Evolutionary conservation across 2,329 filamentous ascomycete species (phyloP).

Genomic region (Alternaria sp.): DNA sequence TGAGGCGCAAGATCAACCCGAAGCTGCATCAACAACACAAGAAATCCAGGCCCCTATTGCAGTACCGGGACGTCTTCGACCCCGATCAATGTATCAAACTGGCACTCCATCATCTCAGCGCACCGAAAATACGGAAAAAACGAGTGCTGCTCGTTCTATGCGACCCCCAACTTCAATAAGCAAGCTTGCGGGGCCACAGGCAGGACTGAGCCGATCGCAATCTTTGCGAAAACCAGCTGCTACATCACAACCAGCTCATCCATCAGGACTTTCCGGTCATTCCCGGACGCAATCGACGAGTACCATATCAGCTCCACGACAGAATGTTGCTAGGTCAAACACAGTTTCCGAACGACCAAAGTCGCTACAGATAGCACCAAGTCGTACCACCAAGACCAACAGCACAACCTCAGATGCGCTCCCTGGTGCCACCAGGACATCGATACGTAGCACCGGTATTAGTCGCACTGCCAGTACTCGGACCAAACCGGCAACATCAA

Average conservation of each 20-base stretch:
- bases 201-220: slow-evolving; percentile 37
- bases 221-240: slow-evolving; percentile 42
- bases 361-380: slow-evolving; percentile 31
- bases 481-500: slow-evolving; percentile 25
- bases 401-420: slow-evolving; percentile 20
- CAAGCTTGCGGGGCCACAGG: slow-evolving; percentile 29
- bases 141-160: slow-evolving; percentile 22
- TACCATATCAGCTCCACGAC: slow-evolving; percentile 23
- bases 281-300: slow-evolving; percentile 41
- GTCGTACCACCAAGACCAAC: slow-evolving; percentile 14
- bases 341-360: slow-evolving; percentile 34
- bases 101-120: slow-evolving; percentile 19
- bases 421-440: slow-evolving; percentile 21
- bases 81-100: slow-evolving; percentile 45
- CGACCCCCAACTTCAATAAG: slow-evolving; percentile 28
- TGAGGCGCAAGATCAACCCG: not conserved
- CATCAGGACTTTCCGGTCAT: slow-evolving; percentile 26
- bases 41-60: slow-evolving; percentile 6
- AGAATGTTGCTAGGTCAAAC: slow-evolving; percentile 24
- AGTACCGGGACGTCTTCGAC: slow-evolving; percentile 32
- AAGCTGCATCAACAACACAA: not conserved
- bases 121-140: slow-evolving; percentile 14
- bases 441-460: slow-evolving; percentile 36
- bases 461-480: slow-evolving; percentile 39
- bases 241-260: slow-evolving; percentile 26